Evolutionary conservation across 768 basidiomycete genomes (phyloP), one percentile per base, ranked within the genome.

Genomic region (Sarcodon sp.): DNA sequence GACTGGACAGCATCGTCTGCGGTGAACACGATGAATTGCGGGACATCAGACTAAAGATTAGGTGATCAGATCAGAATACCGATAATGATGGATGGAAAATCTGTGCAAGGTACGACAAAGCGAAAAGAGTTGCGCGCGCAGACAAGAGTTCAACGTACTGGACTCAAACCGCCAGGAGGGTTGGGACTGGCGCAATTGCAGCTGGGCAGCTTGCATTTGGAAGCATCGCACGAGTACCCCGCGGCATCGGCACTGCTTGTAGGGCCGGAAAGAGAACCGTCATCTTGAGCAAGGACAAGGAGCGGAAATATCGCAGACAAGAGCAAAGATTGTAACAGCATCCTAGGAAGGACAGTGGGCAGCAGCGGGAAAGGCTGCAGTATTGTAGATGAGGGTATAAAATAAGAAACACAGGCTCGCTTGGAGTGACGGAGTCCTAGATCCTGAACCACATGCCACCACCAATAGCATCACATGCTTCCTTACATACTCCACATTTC

Each of bases 1-100:
- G 76, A 76, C 61, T 87, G 83, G 31, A 87, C 58, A 18, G 86
- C 84, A 63, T 85, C 82, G 56, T 84, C 81, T 33, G 84, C 84
- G 44, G 79, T 83, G 68, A 80, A 83, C 36, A 85, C 75, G 54
- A 85, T 65, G 57, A 85, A 87, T 63, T 73, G 69, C 2, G 82
- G 80, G 16, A 75, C 72, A 8, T 80, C 72, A 7, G 67, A 64
- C 78, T 83, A 53, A 32, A n/a, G 33, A n/a, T n/a, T 18, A 18
- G 33, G 50, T 13, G 46, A 12, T 16, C 12, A 39, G n/a, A 35
- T 16, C 15, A 44, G 15, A 32, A n/a, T 37, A 13, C 34, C 7
- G 37, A 8, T 3, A 35, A 35, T 27, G 38, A n/a, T n/a, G 4
- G 37, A 39, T 39, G 13, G 32, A 47, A 53, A 41, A 16, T 49